Percentiles rank a stretch among this genome's conserved stretches.
Evolutionary conservation across 2,329 filamentous ascomycete species (phyloP).

Genomic region (Aspergillus pseudoglaucus): DNA sequence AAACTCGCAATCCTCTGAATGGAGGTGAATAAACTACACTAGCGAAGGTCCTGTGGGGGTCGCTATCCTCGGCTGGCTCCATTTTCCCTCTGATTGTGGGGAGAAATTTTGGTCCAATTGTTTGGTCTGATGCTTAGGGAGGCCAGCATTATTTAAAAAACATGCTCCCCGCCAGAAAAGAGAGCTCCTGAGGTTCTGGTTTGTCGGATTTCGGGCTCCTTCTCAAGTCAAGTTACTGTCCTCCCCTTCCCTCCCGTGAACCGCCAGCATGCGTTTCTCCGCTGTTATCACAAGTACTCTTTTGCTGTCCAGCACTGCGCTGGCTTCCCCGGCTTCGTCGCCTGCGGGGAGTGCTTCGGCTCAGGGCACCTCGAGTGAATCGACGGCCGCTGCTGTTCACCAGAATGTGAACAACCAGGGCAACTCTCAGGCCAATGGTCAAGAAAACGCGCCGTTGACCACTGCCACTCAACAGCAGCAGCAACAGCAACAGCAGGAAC

Average conservation of each 20-base stretch:
- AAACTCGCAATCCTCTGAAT: not conserved
- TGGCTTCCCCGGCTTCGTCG: conserved; percentile 16
- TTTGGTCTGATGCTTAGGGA: not conserved
- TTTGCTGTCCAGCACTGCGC: conserved; percentile 16
- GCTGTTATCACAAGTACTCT: conserved; percentile 12
- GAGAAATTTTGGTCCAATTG: not conserved
- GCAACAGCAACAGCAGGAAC: not conserved
- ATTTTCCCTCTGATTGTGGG: not conserved
- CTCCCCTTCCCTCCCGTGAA: conserved; percentile 7
- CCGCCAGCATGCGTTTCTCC: conserved; percentile 17
- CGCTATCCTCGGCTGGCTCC: not conserved
- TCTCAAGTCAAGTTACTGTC: conserved; percentile 11
- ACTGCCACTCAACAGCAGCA: not conserved
- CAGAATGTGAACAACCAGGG: not conserved
- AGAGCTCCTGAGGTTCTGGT: not conserved
- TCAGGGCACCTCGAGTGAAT: conserved; percentile 6
- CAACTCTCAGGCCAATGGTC: not conserved
- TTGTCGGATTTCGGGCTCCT: not conserved
- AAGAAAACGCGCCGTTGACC: not conserved
- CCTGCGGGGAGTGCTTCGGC: conserved; percentile 6
- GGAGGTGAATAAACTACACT: not conserved
- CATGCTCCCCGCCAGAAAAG: not conserved
- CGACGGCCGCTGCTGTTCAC: conserved; percentile 4
- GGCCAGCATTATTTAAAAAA: not conserved
- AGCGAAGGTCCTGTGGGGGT: too few relatives aligned